phyloP scores from a whole-genome alignment of 179 eudicot genomes.

The Nepenthes alata region DNA sequence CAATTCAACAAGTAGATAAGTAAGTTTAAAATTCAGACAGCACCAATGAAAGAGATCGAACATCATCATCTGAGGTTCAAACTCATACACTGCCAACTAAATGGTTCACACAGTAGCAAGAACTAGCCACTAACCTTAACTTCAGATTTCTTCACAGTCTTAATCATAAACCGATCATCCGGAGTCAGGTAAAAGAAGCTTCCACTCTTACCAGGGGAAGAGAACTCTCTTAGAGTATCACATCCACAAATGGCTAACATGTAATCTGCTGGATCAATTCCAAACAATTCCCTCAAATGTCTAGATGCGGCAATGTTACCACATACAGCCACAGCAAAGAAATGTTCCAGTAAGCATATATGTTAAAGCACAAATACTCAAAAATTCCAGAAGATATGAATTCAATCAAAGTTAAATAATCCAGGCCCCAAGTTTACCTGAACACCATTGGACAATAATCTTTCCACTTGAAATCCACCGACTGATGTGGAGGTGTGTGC shows the following conservation, averaged over 20 bases:
- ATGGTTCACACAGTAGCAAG: not conserved
- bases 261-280: constrained; percentile 92
- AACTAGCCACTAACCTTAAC: constrained; percentile 65
- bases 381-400: not conserved
- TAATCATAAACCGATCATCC: constrained; percentile 92
- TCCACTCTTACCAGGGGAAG: constrained; percentile 98
- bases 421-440: constrained; percentile 32
- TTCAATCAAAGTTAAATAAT: not conserved
- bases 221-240: constrained; percentile 81
- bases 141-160: constrained; percentile 92
- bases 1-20: too few relatives aligned
- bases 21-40: too few relatives aligned
- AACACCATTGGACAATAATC: constrained; percentile 97
- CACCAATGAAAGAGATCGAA: too few relatives aligned
- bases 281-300: constrained; percentile 69
- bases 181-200: constrained; percentile 88
- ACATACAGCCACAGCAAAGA: constrained; percentile 11
- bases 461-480: constrained; percentile 81
- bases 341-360: constrained; percentile 2
- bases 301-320: constrained; percentile 17
- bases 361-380: not conserved
- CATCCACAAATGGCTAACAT: constrained; percentile 95
- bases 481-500: constrained; percentile 79
- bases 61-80: not conserved
- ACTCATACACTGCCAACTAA: constrained; percentile 1